Conservation (phyloP, 176 grass and related monocot genomes). For the Ampelocalamus luodianensis region DNA sequence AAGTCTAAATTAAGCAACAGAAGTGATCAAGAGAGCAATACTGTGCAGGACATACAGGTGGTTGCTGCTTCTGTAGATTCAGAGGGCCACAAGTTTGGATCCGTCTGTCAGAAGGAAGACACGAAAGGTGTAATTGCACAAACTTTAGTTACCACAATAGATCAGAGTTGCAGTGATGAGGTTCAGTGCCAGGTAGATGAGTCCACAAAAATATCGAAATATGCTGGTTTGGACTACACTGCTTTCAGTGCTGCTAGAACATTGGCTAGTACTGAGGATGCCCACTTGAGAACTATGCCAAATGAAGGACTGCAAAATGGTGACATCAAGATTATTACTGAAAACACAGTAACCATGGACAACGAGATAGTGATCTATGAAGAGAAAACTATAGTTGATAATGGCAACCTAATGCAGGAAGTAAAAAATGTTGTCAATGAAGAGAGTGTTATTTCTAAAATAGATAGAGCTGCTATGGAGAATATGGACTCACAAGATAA, state of each 20-base stretch:
- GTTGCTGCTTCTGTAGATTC: slow-evolving; percentile 54
- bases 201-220: slow-evolving; percentile 42
- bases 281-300: slow-evolving; percentile 34
- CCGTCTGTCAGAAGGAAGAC: slow-evolving; percentile 62
- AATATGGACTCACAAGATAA: slow-evolving; percentile 38
- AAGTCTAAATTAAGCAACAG: slow-evolving; percentile 38
- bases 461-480: slow-evolving; percentile 24
- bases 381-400: slow-evolving; percentile 90
- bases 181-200: slow-evolving; percentile 40
- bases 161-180: slow-evolving; percentile 51
- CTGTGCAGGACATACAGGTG: slow-evolving; percentile 76
- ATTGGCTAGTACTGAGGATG: slow-evolving; percentile 35
- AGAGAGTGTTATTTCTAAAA: slow-evolving; percentile 46
- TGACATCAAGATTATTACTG: slow-evolving; percentile 64
- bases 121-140: slow-evolving; percentile 69
- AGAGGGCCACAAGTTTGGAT: slow-evolving; percentile 49
- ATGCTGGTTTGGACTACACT: slow-evolving; percentile 44
- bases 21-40: slow-evolving; percentile 50
- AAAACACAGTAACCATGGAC: slow-evolving; percentile 58
- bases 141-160: slow-evolving; percentile 55
- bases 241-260: slow-evolving; percentile 43
- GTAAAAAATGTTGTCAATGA: slow-evolving; percentile 72
- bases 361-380: slow-evolving; percentile 69
- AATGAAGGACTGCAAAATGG: slow-evolving; percentile 44
- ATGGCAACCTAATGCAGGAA: slow-evolving; percentile 53